Evolutionary conservation across 2,329 filamentous ascomycete species (phyloP).

Genomic region (Claviceps paspali): DNA sequence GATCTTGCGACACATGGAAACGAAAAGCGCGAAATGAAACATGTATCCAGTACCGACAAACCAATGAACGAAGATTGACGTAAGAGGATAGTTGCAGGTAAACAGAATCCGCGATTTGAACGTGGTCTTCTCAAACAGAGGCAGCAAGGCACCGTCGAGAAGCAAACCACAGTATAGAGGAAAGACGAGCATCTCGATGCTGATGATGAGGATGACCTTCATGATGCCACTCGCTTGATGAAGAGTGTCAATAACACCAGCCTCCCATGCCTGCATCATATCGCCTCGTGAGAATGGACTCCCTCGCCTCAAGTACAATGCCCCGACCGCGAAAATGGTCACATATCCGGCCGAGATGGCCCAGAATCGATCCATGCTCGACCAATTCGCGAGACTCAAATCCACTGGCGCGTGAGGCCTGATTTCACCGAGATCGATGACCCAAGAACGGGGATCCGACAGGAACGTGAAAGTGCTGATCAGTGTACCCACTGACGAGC

Average conservation of each 20-base stretch:
- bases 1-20: conserved; percentile 97
- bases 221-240: conserved; percentile 92
- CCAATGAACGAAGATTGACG: conserved; percentile 94
- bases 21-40: conserved; percentile 98
- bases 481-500: conserved; percentile 10
- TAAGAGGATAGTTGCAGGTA: conserved; percentile 63
- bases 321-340: conserved; percentile 57
- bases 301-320: conserved; percentile 64
- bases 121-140: conserved; percentile 72
- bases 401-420: conserved; percentile 27
- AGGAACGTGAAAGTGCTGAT: conserved; percentile 14
- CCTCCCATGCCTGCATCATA: conserved; percentile 51
- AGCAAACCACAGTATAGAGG: conserved; percentile 89
- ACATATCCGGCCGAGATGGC: conserved; percentile 73
- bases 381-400: conserved; percentile 51
- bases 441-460: conserved; percentile 38
- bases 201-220: conserved; percentile 96
- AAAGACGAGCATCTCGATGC: conserved; percentile 97
- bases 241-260: conserved; percentile 63
- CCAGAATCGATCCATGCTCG: conserved; percentile 45
- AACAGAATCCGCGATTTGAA: conserved; percentile 65
- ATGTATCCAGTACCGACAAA: conserved; percentile 98
- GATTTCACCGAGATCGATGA: conserved; percentile 37
- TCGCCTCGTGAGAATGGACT: conserved; percentile 47
- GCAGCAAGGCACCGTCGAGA: conserved; percentile 75